Conservation (phyloP, 2,329 filamentous ascomycete species). For the Xylaria arbuscula region DNA sequence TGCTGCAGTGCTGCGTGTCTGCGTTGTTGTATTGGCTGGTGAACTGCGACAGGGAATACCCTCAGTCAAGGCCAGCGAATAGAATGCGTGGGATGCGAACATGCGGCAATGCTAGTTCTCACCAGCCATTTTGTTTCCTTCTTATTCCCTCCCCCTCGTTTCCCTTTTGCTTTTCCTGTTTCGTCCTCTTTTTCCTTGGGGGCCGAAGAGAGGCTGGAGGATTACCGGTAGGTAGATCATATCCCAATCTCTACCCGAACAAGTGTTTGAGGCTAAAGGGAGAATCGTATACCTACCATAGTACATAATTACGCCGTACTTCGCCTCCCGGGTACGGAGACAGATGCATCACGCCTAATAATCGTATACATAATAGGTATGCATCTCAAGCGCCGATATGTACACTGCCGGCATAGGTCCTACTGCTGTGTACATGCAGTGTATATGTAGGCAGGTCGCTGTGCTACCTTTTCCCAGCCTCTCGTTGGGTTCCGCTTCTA, state of each 20-base stretch:
- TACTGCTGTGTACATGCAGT: neutral
- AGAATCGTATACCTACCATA: constrained; percentile 2
- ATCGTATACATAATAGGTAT: neutral
- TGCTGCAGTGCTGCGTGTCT: neutral
- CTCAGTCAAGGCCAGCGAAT: constrained; percentile 20
- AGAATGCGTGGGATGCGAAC: constrained; percentile 17
- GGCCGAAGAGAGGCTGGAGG: constrained; percentile 18
- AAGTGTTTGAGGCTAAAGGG: constrained; percentile 1
- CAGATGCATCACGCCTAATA: neutral
- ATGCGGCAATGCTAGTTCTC: constrained; percentile 16
- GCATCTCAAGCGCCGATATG: constrained; percentile 15
- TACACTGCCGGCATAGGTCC: constrained; percentile 12
- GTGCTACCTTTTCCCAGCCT: constrained; percentile 22
- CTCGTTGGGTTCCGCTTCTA: constrained; percentile 36
- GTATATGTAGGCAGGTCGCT: neutral
- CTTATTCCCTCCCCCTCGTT: neutral
- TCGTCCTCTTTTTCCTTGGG: constrained; percentile 10
- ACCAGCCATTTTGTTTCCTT: constrained; percentile 13
- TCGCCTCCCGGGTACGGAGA: constrained; percentile 31
- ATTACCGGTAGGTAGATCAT: neutral
- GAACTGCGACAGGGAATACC: constrained; percentile 19
- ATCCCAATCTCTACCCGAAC: neutral
- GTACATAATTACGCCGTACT: constrained; percentile 4
- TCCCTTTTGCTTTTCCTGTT: constrained; percentile 6
- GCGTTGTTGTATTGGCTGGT: neutral